Percentiles rank a stretch among this genome's conserved stretches.
phyloP scores from a whole-genome alignment of 768 basidiomycete genomes.

The Kwoniella bestiolae region DNA sequence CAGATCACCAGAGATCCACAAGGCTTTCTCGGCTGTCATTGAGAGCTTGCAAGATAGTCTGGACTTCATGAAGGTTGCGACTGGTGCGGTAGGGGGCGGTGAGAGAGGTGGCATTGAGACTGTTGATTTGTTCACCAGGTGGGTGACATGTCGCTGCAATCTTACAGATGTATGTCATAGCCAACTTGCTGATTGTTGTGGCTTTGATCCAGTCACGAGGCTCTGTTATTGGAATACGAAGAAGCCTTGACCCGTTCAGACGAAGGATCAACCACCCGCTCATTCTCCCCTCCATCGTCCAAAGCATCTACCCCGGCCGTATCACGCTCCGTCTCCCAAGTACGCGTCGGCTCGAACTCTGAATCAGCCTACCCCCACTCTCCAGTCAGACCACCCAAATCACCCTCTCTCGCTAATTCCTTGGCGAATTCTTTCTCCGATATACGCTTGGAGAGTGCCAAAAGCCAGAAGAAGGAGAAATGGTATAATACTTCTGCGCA shows the following conservation, averaged over 20 bases:
- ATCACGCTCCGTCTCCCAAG: constrained; percentile 50
- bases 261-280: constrained; percentile 11
- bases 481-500: constrained; percentile 91
- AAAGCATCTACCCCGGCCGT: constrained; percentile 53
- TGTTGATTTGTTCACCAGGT: constrained; percentile 94
- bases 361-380: constrained; percentile 33
- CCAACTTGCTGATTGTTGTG: too few relatives aligned
- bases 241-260: constrained; percentile 76
- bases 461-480: constrained; percentile 53
- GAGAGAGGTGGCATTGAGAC: constrained; percentile 76
- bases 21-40: constrained; percentile 82
- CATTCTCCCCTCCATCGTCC: constrained; percentile 31
- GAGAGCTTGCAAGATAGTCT: constrained; percentile 85
- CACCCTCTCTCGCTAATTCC: constrained; percentile 12
- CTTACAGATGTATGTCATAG: too few relatives aligned
- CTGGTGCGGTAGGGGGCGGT: constrained; percentile 69
- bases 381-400: constrained; percentile 35
- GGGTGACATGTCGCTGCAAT: constrained; percentile 26
- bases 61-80: constrained; percentile 89
- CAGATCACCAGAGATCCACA: constrained; percentile 70
- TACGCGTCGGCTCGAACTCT: constrained; percentile 10
- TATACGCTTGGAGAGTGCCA: neutral
- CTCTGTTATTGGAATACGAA: constrained; percentile 89
- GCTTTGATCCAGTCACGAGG: constrained; percentile 90
- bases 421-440: constrained; percentile 9